Evolutionary conservation across 768 basidiomycete species (phyloP).

Genomic region (Mycena vitilis): DNA sequence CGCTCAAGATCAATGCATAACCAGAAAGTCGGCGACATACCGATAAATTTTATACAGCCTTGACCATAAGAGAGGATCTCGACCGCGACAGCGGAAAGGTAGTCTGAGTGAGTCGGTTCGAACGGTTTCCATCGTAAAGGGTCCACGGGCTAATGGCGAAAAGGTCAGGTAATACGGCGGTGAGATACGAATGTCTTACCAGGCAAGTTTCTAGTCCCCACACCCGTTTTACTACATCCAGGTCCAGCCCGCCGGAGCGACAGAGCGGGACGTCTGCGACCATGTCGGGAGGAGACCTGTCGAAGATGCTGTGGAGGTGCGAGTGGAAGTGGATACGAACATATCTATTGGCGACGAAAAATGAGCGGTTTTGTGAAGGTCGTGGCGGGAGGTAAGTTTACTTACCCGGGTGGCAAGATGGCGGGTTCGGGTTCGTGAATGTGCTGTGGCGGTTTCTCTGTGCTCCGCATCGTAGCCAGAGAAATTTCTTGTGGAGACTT

Average conservation of each 20-base stretch:
- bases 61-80: conserved; percentile 25
- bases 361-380: background rate
- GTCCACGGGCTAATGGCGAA: conserved; percentile 28
- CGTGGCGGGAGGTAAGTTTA: too few relatives aligned
- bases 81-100: conserved; percentile 34
- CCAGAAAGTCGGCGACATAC: conserved; percentile 10
- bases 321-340: background rate
- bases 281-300: conserved; percentile 32
- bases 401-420: background rate
- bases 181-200: conserved; percentile 8
- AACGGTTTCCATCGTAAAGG: conserved; percentile 37
- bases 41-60: conserved; percentile 32
- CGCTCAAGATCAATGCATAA: too few relatives aligned
- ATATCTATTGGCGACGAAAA: background rate
- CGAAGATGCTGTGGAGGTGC: conserved; percentile 29
- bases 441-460: conserved; percentile 29
- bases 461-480: conserved; percentile 9
- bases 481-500: conserved; percentile 35
- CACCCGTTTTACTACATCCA: conserved; percentile 21
- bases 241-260: conserved; percentile 30
- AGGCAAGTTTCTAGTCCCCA: conserved; percentile 36
- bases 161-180: background rate
- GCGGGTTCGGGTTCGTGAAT: conserved; percentile 19
- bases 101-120: conserved; percentile 25
- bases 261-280: conserved; percentile 31